phyloP scores from a whole-genome alignment of 2,329 filamentous ascomycete genomes.

The Calonectria pseudoturangicola region DNA sequence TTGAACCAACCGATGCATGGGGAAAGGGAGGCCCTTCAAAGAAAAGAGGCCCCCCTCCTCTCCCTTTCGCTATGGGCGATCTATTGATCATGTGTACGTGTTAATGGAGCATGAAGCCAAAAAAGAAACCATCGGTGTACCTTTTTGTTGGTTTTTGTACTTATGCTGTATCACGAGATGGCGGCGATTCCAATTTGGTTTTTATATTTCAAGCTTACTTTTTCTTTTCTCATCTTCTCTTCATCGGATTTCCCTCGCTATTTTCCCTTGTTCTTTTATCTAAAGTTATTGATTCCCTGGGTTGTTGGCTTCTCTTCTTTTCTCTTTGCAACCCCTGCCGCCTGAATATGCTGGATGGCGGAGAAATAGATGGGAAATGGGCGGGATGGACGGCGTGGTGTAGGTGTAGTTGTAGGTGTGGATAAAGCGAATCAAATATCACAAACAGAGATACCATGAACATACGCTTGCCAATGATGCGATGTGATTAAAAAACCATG shows the following conservation, averaged over 20 bases:
- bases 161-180: conserved; percentile 54
- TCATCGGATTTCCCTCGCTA: conserved; percentile 30
- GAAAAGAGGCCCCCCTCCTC: conserved; percentile 5
- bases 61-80: conserved; percentile 34
- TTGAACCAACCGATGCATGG: background rate
- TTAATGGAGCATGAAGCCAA: conserved; percentile 57
- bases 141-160: conserved; percentile 49
- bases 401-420: conserved; percentile 26
- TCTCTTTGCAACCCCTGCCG: conserved; percentile 20
- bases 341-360: conserved; percentile 24
- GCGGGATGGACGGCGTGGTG: conserved; percentile 13
- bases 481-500: background rate
- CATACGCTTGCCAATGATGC: background rate
- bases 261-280: conserved; percentile 40
- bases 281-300: conserved; percentile 24
- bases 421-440: conserved; percentile 31
- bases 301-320: conserved; percentile 24
- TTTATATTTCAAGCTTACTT: conserved; percentile 41
- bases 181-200: conserved; percentile 52
- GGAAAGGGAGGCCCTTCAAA: conserved; percentile 4
- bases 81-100: conserved; percentile 53
- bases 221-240: conserved; percentile 39
- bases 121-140: conserved; percentile 52
- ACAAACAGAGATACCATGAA: conserved; percentile 16
- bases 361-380: conserved; percentile 27